These are phyloP conservation scores for Boletus reticulatus DNA, from an alignment of 768 basidiomycete genomes.

Conservation along the genomic window DNA sequence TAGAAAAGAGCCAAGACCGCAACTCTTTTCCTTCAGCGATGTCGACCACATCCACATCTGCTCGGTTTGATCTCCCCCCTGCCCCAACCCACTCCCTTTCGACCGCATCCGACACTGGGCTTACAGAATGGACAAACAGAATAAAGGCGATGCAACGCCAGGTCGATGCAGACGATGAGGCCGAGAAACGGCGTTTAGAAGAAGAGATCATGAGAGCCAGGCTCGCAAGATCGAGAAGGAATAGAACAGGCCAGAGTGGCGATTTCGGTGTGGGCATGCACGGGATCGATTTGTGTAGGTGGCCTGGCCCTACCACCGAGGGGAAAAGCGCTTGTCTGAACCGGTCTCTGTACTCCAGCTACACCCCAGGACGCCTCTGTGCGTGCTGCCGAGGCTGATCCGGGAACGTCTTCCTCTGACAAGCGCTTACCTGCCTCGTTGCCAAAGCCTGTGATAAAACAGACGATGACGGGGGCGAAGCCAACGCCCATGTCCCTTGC, in stretches of 20 bases:
- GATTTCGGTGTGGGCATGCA: conserved; percentile 40
- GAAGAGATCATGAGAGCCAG: conserved; percentile 51
- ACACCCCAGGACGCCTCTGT: conserved; percentile 19
- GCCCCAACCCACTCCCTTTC: conserved; percentile 23
- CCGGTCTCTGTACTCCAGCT: conserved; percentile 11
- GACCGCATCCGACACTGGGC: conserved; percentile 50
- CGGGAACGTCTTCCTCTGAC: conserved; percentile 2
- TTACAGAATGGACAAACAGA: conserved; percentile 81
- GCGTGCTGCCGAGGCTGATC: conserved; percentile 12
- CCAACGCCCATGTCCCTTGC: conserved; percentile 67
- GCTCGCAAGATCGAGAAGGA: conserved; percentile 43
- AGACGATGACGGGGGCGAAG: conserved; percentile 18
- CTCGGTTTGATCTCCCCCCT: conserved; percentile 39
- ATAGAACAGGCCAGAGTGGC: conserved; percentile 32
- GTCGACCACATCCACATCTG: conserved; percentile 29
- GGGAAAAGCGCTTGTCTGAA: background rate
- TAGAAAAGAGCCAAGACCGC: background rate
- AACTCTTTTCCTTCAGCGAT: conserved; percentile 12
- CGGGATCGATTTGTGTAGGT: conserved; percentile 33
- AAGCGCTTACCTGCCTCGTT: conserved; percentile 1
- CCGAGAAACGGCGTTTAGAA: conserved; percentile 66
- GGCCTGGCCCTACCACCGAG: conserved; percentile 4
- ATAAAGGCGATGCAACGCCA: conserved; percentile 80
- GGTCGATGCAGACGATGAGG: conserved; percentile 79
- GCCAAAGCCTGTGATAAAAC: conserved; percentile 14